phyloP scores from a whole-genome alignment of 305 asterid genomes.

The Rubia tinctorum region DNA sequence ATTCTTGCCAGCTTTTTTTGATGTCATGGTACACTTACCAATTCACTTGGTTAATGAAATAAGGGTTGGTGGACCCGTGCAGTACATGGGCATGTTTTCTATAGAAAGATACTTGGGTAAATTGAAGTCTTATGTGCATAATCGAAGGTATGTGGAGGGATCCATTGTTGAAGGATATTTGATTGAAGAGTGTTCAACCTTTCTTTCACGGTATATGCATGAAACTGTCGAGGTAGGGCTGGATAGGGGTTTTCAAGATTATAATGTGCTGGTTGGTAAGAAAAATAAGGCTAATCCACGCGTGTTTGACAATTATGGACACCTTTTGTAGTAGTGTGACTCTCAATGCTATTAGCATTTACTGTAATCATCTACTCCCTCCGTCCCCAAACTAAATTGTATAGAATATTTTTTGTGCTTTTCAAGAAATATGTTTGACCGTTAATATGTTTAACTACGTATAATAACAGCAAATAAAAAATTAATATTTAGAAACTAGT shows the following conservation, averaged over 20 bases:
- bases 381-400: too few relatives aligned
- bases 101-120: neutral
- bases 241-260: neutral
- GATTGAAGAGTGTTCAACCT: neutral
- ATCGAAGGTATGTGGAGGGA: too few relatives aligned
- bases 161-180: neutral
- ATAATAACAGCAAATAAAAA: too few relatives aligned
- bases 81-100: neutral
- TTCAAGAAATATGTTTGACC: too few relatives aligned
- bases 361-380: too few relatives aligned
- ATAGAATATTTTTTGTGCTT: too few relatives aligned
- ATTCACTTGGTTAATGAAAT: neutral
- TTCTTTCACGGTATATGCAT: neutral
- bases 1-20: neutral
- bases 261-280: neutral
- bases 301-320: neutral
- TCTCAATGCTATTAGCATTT: too few relatives aligned
- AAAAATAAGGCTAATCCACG: neutral
- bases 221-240: neutral
- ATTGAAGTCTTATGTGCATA: neutral
- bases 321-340: too few relatives aligned
- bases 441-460: too few relatives aligned
- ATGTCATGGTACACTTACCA: neutral
- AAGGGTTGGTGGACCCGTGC: neutral
- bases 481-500: too few relatives aligned